Evolutionary conservation across 164 flowering plant genomes (phyloP).

Genomic region (Tetracentron sinense): DNA sequence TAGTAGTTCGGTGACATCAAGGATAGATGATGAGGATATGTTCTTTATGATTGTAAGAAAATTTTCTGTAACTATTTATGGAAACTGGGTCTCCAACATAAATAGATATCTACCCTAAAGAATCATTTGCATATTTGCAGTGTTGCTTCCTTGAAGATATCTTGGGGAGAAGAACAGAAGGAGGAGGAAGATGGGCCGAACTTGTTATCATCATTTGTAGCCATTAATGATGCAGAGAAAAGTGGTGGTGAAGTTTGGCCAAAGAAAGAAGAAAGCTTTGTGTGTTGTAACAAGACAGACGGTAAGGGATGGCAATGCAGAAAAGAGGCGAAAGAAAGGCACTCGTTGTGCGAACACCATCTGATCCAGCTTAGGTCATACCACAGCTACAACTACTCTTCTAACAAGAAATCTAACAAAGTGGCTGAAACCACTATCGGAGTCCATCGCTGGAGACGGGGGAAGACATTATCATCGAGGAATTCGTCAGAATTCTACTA

Average conservation of each 20-base stretch:
- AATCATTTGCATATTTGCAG: not conserved
- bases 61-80: too few relatives aligned
- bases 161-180: not conserved
- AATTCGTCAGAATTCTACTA: not conserved
- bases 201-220: not conserved
- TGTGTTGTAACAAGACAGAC: not conserved
- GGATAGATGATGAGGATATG: too few relatives aligned
- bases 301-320: conserved; percentile 1
- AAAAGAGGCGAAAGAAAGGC: not conserved
- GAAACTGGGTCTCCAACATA: too few relatives aligned
- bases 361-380: not conserved
- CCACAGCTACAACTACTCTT: not conserved
- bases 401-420: not conserved
- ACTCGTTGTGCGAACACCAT: not conserved
- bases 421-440: not conserved
- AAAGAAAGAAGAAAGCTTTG: not conserved
- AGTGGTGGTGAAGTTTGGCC: not conserved
- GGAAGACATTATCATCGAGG: not conserved
- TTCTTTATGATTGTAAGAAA: too few relatives aligned
- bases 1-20: not conserved
- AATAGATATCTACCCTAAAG: too few relatives aligned
- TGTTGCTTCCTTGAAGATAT: conserved; percentile 1
- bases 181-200: not conserved
- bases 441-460: not conserved
- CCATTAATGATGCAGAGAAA: not conserved